Base-by-base conservation (phyloP, 2,329 filamentous ascomycete species). In the Apiospora arundinis region DNA sequence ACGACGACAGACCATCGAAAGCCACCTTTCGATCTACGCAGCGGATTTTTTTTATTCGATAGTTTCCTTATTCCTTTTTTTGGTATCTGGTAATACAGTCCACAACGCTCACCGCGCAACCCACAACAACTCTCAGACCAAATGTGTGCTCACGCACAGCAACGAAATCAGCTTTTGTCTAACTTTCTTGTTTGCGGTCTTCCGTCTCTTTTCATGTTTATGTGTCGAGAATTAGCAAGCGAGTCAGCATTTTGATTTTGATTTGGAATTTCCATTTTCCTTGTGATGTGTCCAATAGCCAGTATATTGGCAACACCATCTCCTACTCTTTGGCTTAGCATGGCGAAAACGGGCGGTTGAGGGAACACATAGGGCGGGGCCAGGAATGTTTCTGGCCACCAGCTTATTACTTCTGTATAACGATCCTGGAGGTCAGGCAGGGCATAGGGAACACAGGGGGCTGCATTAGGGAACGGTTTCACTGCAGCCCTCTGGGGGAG, bases 241-340 rank as follows among this genome's bases (percentile, higher is more conserved):
- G 78, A 81, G 79, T 77, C 79, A 81, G 80, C 83, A 79, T 82
- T 78, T 80, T 79, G 77, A 77, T 79, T 77, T 75, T 75, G 74
- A 72, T 77, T 78, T 76, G 72, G 70, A 74, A 75, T 74, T 69
- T 70, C 72, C 74, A 71, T 77, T 74, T 74, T 75, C 68, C 74
- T 73, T 74, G 67, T 73, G 72, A 72, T 69, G 48, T 40, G 65
- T 66, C 68, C 60, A 67, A 63, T 72, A 46, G 68, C 65, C 65
- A 46, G 65, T 44, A 45, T 67, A 46, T 45, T 16, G 28, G 28
- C 46, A 56, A 8, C 63, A 23, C 66, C 69, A 70, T 71, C 74
- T 75, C 75, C 73, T 73, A 75, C 68, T 56, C 60, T 68, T 68
- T 32, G 73, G 75, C 75, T 72, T 70, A 78, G 77, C 77, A 79